phyloP scores from a whole-genome alignment of 805 yeast genomes.

The Grigorovia yakushimaensis region DNA sequence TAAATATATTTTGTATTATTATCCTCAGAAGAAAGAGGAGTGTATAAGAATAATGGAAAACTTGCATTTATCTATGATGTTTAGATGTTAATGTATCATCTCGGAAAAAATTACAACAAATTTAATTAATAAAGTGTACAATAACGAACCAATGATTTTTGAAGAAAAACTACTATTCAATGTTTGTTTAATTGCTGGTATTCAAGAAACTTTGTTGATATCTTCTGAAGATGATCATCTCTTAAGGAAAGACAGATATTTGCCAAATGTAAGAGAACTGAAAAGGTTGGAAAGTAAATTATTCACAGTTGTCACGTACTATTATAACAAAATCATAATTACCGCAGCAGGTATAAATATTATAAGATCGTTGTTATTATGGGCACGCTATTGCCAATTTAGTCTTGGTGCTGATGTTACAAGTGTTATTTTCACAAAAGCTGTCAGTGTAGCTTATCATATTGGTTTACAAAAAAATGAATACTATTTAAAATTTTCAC shows the following conservation, averaged over 20 bases:
- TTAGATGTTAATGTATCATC: slow-evolving; percentile 3
- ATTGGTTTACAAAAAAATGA: slow-evolving; percentile 47
- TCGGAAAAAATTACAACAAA: slow-evolving; percentile 2
- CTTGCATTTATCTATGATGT: slow-evolving; percentile 2
- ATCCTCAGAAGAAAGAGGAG: slow-evolving; percentile 1
- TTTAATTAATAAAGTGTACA: slow-evolving; percentile 6
- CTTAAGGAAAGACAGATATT: slow-evolving; percentile 7
- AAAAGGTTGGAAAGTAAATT: slow-evolving; percentile 15
- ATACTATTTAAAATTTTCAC: slow-evolving; percentile 27
- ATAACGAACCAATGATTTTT: slow-evolving; percentile 5
- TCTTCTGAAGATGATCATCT: slow-evolving; percentile 4
- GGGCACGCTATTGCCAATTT: slow-evolving; percentile 30
- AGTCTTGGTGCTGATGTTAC: slow-evolving; percentile 32
- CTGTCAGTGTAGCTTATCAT: slow-evolving; percentile 42
- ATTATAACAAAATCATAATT: slow-evolving; percentile 39
- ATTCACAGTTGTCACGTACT: slow-evolving; percentile 34
- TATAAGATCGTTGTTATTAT: slow-evolving; percentile 41
- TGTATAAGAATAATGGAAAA: slow-evolving; percentile 7
- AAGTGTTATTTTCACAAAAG: slow-evolving; percentile 33
- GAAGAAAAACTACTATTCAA: slow-evolving; percentile 13
- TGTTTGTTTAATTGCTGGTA: slow-evolving; percentile 8
- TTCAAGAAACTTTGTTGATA: slow-evolving; percentile 5
- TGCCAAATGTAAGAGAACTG: slow-evolving; percentile 8
- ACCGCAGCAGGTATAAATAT: slow-evolving; percentile 40
- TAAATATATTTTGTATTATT: background rate